Conservation (phyloP, 1,284 basidiomycete genomes). For the Lignosus rhinocerotis region DNA sequence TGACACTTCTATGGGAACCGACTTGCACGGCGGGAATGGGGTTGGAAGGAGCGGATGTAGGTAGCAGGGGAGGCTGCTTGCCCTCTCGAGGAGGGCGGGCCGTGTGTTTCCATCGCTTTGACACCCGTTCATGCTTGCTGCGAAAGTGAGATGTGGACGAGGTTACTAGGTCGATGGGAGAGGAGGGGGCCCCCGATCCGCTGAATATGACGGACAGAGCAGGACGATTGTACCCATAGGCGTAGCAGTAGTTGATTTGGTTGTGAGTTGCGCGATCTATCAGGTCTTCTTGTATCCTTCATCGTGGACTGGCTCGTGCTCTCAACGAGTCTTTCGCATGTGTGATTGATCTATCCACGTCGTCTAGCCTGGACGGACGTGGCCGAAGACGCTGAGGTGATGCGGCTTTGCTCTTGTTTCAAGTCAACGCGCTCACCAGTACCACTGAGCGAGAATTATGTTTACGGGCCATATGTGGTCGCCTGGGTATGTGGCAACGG, state of each 20-base stretch:
- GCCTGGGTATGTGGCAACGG: too few relatives aligned
- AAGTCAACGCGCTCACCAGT: too few relatives aligned
- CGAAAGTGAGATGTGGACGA: neutral
- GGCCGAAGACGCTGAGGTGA: too few relatives aligned
- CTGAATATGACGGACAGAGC: conserved; percentile 9
- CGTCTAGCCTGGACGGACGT: neutral
- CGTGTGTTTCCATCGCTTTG: conserved; percentile 3
- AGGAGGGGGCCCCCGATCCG: conserved; percentile 3
- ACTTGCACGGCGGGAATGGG: conserved; percentile 14
- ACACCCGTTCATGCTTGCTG: neutral
- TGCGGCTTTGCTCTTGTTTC: too few relatives aligned
- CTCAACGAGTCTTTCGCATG: neutral
- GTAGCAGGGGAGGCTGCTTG: conserved; percentile 13
- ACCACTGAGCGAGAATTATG: too few relatives aligned
- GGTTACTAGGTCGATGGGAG: neutral
- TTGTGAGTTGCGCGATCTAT: conserved; percentile 16
- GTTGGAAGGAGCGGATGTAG: neutral
- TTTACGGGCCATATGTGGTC: too few relatives aligned
- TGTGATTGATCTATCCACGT: neutral
- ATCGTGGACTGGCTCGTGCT: neutral
- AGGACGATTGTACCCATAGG: conserved; percentile 17
- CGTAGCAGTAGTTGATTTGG: conserved; percentile 19
- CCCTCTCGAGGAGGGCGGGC: conserved; percentile 16
- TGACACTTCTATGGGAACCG: conserved; percentile 16
- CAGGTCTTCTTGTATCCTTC: conserved; percentile 23